These are phyloP conservation scores for Macadamia tetraphylla DNA, from an alignment of 164 flowering plant species.

Conservation along the genomic window DNA sequence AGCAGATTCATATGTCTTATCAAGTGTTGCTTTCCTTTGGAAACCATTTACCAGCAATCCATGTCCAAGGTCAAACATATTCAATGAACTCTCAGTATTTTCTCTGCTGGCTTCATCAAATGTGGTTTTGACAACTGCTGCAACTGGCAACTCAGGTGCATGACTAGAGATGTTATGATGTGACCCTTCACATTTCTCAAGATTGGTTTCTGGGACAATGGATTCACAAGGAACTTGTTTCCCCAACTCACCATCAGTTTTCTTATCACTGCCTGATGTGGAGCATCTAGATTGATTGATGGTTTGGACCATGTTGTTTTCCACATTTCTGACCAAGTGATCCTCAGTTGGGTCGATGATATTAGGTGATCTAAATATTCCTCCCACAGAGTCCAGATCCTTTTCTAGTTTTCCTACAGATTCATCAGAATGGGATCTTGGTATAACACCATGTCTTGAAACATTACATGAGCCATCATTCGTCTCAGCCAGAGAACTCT, in stretches of 20 bases:
- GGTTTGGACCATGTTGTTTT: neutral
- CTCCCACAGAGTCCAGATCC: slow-evolving; percentile 5
- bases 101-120: slow-evolving; percentile 17
- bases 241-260: slow-evolving; percentile 1
- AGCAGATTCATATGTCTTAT: slow-evolving; percentile 22
- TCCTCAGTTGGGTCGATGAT: neutral
- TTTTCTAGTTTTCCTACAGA: slow-evolving; percentile 12
- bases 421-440: slow-evolving; percentile 11
- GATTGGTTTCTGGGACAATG: slow-evolving; percentile 21
- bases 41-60: slow-evolving; percentile 40
- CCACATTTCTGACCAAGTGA: neutral
- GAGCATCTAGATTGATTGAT: slow-evolving; percentile 1
- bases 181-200: slow-evolving; percentile 5
- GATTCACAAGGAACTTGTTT: neutral
- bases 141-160: neutral
- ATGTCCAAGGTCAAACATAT: slow-evolving; percentile 31
- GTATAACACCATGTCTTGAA: slow-evolving; percentile 8
- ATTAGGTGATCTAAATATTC: neutral
- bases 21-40: slow-evolving; percentile 29
- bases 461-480: slow-evolving; percentile 17
- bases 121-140: neutral
- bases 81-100: slow-evolving; percentile 26
- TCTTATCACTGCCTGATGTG: slow-evolving; percentile 6
- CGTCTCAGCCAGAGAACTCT: slow-evolving; percentile 9
- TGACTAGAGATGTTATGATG: neutral